Conservation (phyloP, 768 basidiomycete genomes). For the Solioccasus polychromus region DNA sequence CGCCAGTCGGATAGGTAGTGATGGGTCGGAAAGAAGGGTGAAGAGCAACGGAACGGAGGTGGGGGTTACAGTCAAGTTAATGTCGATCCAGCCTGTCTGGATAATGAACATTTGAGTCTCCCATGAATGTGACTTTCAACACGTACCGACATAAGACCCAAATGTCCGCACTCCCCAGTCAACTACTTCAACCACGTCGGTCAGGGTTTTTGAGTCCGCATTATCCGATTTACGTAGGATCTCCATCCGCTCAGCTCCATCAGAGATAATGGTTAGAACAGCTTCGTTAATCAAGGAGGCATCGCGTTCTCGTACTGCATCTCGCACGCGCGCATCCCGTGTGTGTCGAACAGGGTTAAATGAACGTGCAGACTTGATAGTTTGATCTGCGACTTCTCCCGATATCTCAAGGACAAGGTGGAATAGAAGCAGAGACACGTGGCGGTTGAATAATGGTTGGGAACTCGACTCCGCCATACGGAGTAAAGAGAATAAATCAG, state of each 20-base stretch:
- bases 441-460: conserved; percentile 67
- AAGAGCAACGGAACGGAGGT: conserved; percentile 84
- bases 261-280: conserved; percentile 77
- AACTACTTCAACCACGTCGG: conserved; percentile 69
- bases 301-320: conserved; percentile 87
- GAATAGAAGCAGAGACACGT: conserved; percentile 86
- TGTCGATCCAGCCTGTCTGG: conserved; percentile 90
- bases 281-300: conserved; percentile 84
- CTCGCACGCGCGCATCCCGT: conserved; percentile 82
- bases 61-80: conserved; percentile 92
- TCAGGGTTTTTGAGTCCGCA: conserved; percentile 48
- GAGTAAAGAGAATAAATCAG: conserved; percentile 72
- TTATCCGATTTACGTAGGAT: conserved; percentile 46
- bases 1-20: conserved; percentile 77
- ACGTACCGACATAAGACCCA: conserved; percentile 91
- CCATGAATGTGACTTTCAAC: neutral
- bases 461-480: conserved; percentile 56
- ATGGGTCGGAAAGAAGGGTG: conserved; percentile 72
- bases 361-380: conserved; percentile 82
- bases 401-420: conserved; percentile 93
- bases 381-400: conserved; percentile 94
- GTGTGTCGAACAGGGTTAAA: conserved; percentile 68
- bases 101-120: neutral
- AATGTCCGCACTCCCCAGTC: conserved; percentile 93
- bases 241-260: conserved; percentile 60